These are phyloP conservation scores for Rhizoctonia solani DNA, from an alignment of 1,284 basidiomycete species.

Conservation along the genomic window DNA sequence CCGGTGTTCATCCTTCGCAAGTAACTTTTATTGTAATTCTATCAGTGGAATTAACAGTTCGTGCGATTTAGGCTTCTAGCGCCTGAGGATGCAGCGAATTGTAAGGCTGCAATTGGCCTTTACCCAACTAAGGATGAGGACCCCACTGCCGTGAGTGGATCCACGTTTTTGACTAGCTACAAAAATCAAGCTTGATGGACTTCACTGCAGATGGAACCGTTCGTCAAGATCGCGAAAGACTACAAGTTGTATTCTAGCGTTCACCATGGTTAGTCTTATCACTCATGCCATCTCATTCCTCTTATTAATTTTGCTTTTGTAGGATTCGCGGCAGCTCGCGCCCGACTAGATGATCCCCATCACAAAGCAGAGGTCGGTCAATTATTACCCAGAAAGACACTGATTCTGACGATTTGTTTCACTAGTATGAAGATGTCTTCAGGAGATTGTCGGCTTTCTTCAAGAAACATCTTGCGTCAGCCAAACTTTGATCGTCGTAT, in stretches of 20 bases:
- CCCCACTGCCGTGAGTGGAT: not conserved
- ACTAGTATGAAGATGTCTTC: conserved; percentile 27
- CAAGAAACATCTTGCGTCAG: conserved; percentile 8
- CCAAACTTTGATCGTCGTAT: not conserved
- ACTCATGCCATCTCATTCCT: not conserved
- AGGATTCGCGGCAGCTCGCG: conserved; percentile 22
- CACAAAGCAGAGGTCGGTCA: conserved; percentile 23
- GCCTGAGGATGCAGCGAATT: conserved; percentile 12
- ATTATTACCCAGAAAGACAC: not conserved
- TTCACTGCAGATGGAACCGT: conserved; percentile 8
- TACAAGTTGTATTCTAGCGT: conserved; percentile 16
- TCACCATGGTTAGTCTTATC: conserved; percentile 1
- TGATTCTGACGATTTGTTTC: not conserved
- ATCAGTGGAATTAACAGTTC: not conserved
- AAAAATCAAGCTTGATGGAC: not conserved
- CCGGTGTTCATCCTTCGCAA: conserved; percentile 12
- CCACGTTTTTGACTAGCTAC: too few relatives aligned
- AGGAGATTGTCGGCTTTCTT: conserved; percentile 4
- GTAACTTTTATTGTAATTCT: not conserved
- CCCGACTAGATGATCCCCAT: conserved; percentile 8
- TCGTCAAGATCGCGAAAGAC: conserved; percentile 19
- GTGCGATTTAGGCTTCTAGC: not conserved
- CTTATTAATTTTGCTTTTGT: not conserved
- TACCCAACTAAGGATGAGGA: conserved; percentile 6
- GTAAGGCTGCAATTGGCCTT: not conserved